Evolutionary conservation across 2,329 filamentous ascomycete species (phyloP).

Genomic region (Colletotrichum sojae): DNA sequence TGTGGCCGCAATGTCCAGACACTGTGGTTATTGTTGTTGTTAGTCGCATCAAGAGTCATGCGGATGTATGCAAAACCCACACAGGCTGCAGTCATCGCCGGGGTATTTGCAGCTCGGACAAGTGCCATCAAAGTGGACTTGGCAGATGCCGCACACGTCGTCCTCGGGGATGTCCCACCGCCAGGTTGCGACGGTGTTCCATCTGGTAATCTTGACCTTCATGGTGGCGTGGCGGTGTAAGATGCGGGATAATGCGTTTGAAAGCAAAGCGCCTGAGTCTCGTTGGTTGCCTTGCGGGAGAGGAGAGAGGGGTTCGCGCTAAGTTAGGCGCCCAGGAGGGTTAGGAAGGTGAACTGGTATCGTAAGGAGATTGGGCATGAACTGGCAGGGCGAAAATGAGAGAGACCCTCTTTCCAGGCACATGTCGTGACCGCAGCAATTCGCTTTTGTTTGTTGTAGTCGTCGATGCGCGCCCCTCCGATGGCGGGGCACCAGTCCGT

Average conservation of each 20-base stretch:
- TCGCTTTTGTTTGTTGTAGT: slow-evolving; percentile 33
- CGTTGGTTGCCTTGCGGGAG: background rate
- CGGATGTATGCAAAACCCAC: slow-evolving; percentile 66
- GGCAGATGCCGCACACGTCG: slow-evolving; percentile 98
- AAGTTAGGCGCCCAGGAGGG: background rate
- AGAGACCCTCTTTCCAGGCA: background rate
- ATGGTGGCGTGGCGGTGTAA: slow-evolving; percentile 63
- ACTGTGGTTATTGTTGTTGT: slow-evolving; percentile 65
- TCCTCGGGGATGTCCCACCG: slow-evolving; percentile 98
- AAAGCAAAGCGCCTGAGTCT: background rate
- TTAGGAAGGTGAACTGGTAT: background rate
- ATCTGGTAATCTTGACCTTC: slow-evolving; percentile 96
- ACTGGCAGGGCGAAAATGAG: background rate
- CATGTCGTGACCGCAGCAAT: slow-evolving; percentile 11
- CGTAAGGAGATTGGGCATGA: background rate
- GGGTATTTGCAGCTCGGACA: slow-evolving; percentile 99
- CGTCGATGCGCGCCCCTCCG: slow-evolving; percentile 8
- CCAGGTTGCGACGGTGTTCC: slow-evolving; percentile 97
- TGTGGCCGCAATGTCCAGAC: slow-evolving; percentile 96
- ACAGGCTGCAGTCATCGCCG: slow-evolving; percentile 92
- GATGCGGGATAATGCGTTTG: background rate
- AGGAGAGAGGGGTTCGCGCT: background rate
- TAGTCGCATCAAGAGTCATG: background rate
- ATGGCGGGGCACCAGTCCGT: slow-evolving; percentile 16
- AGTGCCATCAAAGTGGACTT: slow-evolving; percentile 96